Evolutionary conservation across 306 rosid genomes (phyloP), one percentile per base, ranked within the genome.

Genomic region (Ammopiptanthus mongolicus): DNA sequence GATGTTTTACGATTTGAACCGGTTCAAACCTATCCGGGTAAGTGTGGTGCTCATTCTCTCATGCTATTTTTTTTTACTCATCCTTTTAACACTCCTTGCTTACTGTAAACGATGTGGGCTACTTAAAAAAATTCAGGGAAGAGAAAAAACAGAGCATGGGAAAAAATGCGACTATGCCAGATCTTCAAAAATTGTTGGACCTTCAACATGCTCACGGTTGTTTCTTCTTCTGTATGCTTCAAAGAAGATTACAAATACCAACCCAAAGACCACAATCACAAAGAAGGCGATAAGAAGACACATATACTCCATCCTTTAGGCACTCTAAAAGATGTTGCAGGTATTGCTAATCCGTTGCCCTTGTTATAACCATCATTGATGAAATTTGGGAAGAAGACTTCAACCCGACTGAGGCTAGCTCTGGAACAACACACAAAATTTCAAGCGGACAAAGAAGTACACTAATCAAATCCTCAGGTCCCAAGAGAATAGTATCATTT

Each of bases 151-250:
- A n/a, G n/a, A n/a, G n/a, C n/a, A n/a, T n/a, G n/a, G n/a, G n/a
- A n/a, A n/a, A n/a, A n/a, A n/a, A n/a, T n/a, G n/a, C n/a, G n/a
- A n/a, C n/a, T n/a, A n/a, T n/a, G n/a, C n/a, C n/a, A n/a, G n/a
- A n/a, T n/a, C n/a, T n/a, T n/a, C n/a, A n/a, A n/a, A n/a, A n/a
- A n/a, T n/a, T n/a, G n/a, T n/a, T n/a, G n/a, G n/a, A n/a, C n/a
- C n/a, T n/a, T n/a, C n/a, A n/a, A 59, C 78, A 66, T 86, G 92
- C 99, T 75, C 66, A 76, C 86, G 84, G 84, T 90, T 90, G 85
- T 84, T 84, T 75, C 96, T 85, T 78, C 96, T 85, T 68, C 88
- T 82, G 73, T 85, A 87, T 71, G 91, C 96, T 85, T 87, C 93
- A 37, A 89, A 14, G 57, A 96, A 15, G 31, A 92, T 72, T 12